These are phyloP conservation scores for Cerioporus squamosus DNA, from an alignment of 1,284 basidiomycete species.

Conservation along the genomic window DNA sequence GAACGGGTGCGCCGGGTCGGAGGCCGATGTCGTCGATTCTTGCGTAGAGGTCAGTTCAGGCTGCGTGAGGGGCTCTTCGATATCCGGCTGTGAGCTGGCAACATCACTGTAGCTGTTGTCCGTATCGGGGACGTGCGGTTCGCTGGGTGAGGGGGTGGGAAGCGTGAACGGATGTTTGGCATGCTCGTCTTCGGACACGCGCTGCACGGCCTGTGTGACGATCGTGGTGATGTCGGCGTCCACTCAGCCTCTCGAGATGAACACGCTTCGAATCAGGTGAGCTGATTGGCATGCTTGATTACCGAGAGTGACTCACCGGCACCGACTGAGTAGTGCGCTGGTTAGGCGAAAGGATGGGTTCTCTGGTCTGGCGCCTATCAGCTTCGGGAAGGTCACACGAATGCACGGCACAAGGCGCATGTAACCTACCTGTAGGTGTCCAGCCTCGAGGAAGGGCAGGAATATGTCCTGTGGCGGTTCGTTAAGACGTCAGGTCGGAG, in stretches of 20 bases:
- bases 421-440: constrained; percentile 66
- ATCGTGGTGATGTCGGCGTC: constrained; percentile 61
- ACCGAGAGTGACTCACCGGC: constrained; percentile 56
- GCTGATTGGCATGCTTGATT: too few species aligned
- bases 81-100: constrained; percentile 25
- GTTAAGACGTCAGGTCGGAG: neutral
- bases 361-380: constrained; percentile 91
- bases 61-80: constrained; percentile 18
- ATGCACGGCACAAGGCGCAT: constrained; percentile 3
- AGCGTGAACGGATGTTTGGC: constrained; percentile 1
- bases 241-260: constrained; percentile 65
- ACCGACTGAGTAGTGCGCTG: constrained; percentile 79
- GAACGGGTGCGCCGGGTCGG: constrained; percentile 30
- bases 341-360: constrained; percentile 90
- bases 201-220: constrained; percentile 53
- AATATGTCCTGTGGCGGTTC: constrained; percentile 66
- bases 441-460: constrained; percentile 81
- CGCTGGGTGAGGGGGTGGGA: constrained; percentile 4
- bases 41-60: constrained; percentile 20
- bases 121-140: constrained; percentile 8
- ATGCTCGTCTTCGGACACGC: constrained; percentile 34
- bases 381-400: constrained; percentile 37
- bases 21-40: constrained; percentile 14
- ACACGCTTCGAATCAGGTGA: constrained; percentile 47
- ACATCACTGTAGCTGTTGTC: constrained; percentile 12